Evolutionary conservation across 768 basidiomycete species (phyloP), one percentile per base, ranked within the genome.

Genomic region (Clavulina sp.): DNA sequence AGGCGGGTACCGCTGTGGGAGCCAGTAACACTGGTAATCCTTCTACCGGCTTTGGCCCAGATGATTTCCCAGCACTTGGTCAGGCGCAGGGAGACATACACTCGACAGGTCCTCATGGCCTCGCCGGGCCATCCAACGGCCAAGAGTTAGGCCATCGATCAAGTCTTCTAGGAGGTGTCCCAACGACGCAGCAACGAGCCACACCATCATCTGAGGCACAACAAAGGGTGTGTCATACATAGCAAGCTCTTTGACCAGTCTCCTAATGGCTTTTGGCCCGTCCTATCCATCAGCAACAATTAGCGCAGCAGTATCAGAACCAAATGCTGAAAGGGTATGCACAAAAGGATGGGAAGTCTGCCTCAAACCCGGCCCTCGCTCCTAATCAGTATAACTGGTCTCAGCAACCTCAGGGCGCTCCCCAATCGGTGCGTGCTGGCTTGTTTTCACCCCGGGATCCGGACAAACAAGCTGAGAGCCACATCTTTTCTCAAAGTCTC

Each of bases 51-150:
- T 84, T 89, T 55, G 82, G 51, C n/a, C 77, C 80, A 36, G 85
- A 88, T 58, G 87, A 91, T 68, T 89, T 91, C 63, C 87, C 87
- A 48, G 87, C 87, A 18, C 69, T 91, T 26, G 81, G 80, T 49
- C 78, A 75, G 57, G 13, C 48, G 28, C 49, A 52, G 26, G 49
- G 36, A 2, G 5, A 31, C 6, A 33, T 29, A 18, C 40, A 18
- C 31, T 28, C 31, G 16, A 23, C 29, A 16, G 19, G 24, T 28
- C 43, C 19, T 30, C 48, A 29, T 16, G 23, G 26, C 13, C 9
- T 40, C 28, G 36, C 9, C n/a, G 24, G n/a, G 9, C 30, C 32
- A 21, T 48, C n/a, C 36, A 38, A 46, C 30, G 52, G 33, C 40
- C 54, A 56, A 52, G 68, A 64, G 64, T 48, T 68, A 62, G 68